Conservation (phyloP, 148 eudicot species). For the Rhododendron ferrugineum region DNA sequence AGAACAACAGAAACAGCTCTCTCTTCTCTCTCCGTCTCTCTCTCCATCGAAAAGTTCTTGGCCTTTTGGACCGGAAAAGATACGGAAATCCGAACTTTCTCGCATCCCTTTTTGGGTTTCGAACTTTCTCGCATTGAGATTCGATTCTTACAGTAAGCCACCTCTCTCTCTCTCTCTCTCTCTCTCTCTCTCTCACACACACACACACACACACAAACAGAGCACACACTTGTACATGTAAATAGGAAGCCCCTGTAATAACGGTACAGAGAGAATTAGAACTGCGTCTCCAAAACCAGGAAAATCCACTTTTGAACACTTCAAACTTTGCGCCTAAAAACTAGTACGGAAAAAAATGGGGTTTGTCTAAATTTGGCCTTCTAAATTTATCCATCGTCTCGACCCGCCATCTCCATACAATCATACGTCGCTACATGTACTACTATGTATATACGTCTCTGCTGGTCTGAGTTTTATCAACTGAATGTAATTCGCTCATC, state of each 20-base stretch:
- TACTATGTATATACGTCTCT: background rate
- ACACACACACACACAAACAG: background rate
- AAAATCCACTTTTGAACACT: background rate
- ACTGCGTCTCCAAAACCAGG: background rate
- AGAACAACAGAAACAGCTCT: background rate
- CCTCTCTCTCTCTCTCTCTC: background rate
- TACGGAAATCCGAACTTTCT: background rate
- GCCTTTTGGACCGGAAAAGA: background rate
- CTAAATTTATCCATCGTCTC: background rate
- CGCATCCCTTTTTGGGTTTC: background rate
- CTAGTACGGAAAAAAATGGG: background rate
- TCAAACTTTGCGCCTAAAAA: constrained; percentile 1
- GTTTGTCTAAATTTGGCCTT: background rate
- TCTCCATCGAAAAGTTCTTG: background rate
- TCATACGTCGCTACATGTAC: background rate
- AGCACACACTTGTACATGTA: background rate
- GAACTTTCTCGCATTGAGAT: background rate
- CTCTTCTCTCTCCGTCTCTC: background rate
- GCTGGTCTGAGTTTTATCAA: background rate
- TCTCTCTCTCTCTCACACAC: background rate
- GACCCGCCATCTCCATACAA: background rate
- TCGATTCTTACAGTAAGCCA: background rate
- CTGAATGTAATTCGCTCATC: background rate
- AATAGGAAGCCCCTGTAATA: background rate
- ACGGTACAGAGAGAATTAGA: background rate